Evolutionary conservation across 176 grass and related monocot genomes (phyloP).

Genomic region (Olyra latifolia): DNA sequence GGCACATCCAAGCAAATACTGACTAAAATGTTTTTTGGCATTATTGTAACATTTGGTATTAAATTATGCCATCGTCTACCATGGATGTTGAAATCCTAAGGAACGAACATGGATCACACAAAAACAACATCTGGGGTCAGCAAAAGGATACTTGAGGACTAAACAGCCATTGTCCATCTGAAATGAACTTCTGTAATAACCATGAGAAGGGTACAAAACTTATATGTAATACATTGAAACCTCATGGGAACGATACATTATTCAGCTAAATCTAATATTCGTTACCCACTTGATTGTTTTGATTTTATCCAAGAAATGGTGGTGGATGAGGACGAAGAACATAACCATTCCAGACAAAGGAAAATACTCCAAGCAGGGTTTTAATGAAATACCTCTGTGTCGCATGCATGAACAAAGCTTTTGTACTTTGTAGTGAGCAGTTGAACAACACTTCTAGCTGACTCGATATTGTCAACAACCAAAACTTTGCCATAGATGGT

Average conservation of each 20-base stretch:
- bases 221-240: neutral
- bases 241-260: neutral
- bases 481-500: constrained; percentile 66
- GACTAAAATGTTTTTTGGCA: neutral
- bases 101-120: constrained; percentile 3
- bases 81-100: constrained; percentile 3
- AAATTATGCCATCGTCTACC: neutral
- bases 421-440: constrained; percentile 77
- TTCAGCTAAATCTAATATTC: constrained; percentile 11
- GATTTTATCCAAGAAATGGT: constrained; percentile 15
- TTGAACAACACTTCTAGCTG: constrained; percentile 60
- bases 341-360: constrained; percentile 22
- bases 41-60: constrained; percentile 3
- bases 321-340: neutral
- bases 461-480: constrained; percentile 62
- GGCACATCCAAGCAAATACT: constrained; percentile 3
- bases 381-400: constrained; percentile 67
- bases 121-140: neutral
- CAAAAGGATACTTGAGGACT: neutral
- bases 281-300: constrained; percentile 5
- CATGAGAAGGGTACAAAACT: constrained; percentile 1
- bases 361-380: constrained; percentile 24
- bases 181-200: neutral
- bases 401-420: constrained; percentile 75
- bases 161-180: constrained; percentile 22